Percentiles rank a stretch among this genome's conserved stretches.
Evolutionary conservation across 345 rosid genomes (phyloP).

Genomic region (Rhodomyrtus tomentosa): DNA sequence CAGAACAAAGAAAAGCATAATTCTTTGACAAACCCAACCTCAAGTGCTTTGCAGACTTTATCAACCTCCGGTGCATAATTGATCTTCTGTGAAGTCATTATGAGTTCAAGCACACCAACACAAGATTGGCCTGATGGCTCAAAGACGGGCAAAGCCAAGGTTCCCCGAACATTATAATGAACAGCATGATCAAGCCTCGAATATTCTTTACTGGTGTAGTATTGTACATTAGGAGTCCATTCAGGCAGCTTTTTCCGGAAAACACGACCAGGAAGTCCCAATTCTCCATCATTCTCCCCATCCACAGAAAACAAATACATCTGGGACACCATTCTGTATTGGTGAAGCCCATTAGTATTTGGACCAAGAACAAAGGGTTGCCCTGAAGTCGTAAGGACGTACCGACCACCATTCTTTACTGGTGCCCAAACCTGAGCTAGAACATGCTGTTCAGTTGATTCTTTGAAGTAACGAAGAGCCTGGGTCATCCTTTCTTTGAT

Average conservation of each 20-base stretch:
- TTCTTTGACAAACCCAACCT: constrained; percentile 40
- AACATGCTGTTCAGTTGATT: constrained; percentile 72
- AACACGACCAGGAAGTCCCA: constrained; percentile 96
- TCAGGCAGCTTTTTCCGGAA: constrained; percentile 73
- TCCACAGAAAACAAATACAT: constrained; percentile 69
- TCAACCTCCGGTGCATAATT: constrained; percentile 91
- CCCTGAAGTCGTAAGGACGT: constrained; percentile 69
- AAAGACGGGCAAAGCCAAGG: constrained; percentile 88
- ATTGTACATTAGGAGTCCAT: constrained; percentile 95
- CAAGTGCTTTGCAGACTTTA: constrained; percentile 95
- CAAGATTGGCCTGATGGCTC: constrained; percentile 71
- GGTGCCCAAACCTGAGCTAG: constrained; percentile 97
- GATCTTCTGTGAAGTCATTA: constrained; percentile 76
- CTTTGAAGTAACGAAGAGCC: constrained; percentile 72
- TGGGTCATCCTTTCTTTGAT: constrained; percentile 85
- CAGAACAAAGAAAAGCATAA: background rate
- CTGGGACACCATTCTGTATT: constrained; percentile 79
- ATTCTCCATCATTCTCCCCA: constrained; percentile 55
- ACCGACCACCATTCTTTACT: constrained; percentile 41
- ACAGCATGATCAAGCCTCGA: constrained; percentile 71
- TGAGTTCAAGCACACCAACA: constrained; percentile 86
- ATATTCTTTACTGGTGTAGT: constrained; percentile 74
- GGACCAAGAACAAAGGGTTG: constrained; percentile 88
- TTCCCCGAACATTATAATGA: constrained; percentile 62
- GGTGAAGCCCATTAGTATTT: constrained; percentile 59